Base-by-base conservation (phyloP, 2,329 filamentous ascomycete species). In the Trichoderma breve region DNA sequence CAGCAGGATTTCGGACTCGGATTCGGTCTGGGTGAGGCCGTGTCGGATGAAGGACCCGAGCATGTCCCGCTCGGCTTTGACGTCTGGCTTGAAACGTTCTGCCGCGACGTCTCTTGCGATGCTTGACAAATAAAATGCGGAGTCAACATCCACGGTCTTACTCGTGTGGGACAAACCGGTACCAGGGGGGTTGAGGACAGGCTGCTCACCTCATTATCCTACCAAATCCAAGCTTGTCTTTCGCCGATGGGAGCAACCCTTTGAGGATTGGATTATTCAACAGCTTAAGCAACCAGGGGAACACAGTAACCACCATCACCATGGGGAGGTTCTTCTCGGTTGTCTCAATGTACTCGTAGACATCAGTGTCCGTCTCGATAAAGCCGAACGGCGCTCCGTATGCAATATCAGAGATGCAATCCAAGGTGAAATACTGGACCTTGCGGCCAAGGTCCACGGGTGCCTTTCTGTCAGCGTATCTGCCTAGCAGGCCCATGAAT, bases 361-460 rank as follows among this genome's bases (percentile, higher is more conserved):
- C 80, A 72, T 88, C 86, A 4, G 79, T 76, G 74, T 88, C 84
- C 6, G 80, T 75, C n/a, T 82, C 81, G 0, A 88, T 74, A 73
- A 84, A 85, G 14, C 86, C 86, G 73, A 88, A 87, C 0, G 82
- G 76, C 64, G 84, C 75, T 12, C 87, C 87, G 58, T 89, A 85
- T 0, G 85, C 85, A 5, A 90, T 76, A 57, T 84, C 83, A 39
- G 83, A 86, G 73, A 90, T 87, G 51, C 88, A 84, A 72, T 90
- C 88, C 5, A 89, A 79, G 0, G 86, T 87, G 70, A 89, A 85
- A 79, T 82, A 88, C 55, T 87, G 85, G 3, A 83, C 81, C 73
- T 86, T 86, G 82, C 84, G 66, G 86, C 71, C 74, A 34, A 76
- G 64, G 67, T 76, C 75, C 8, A 76, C 65, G 5, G 73, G 61